A percentile compares a stretch with the other conserved stretches of the same genome.
phyloP scores from a whole-genome alignment of 306 rosid species.

The Prunus fruticosa region DNA sequence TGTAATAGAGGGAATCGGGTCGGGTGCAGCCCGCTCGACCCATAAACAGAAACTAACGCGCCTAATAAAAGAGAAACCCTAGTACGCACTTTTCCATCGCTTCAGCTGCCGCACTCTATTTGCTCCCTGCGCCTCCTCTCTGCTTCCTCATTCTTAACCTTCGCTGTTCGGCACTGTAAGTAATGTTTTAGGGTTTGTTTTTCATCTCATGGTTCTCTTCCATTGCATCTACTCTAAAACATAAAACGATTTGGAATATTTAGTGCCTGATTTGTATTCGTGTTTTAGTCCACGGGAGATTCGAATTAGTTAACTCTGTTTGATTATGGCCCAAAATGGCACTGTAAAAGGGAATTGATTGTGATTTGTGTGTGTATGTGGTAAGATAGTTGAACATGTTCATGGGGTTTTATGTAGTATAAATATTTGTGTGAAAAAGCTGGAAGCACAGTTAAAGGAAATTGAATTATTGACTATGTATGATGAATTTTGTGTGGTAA shows the following conservation, averaged over 20 bases:
- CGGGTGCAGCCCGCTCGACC: neutral
- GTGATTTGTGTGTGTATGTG: neutral
- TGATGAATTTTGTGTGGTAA: neutral
- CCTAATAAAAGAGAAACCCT: slow-evolving; percentile 3
- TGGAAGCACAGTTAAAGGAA: neutral
- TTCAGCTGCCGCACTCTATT: slow-evolving; percentile 4
- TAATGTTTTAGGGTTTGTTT: neutral
- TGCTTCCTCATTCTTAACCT: neutral
- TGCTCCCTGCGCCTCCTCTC: neutral
- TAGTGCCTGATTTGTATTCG: neutral
- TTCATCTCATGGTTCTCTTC: neutral
- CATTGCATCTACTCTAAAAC: neutral
- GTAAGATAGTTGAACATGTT: neutral
- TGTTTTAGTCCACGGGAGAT: too few species aligned
- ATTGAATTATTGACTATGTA: too few species aligned
- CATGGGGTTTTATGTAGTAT: neutral
- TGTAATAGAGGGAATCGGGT: neutral
- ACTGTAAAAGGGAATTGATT: too few species aligned
- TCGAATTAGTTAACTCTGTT: too few species aligned
- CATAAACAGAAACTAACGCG: neutral
- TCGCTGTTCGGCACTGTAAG: neutral
- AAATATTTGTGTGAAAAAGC: neutral
- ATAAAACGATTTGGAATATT: neutral
- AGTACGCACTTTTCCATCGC: neutral
- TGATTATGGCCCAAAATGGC: too few species aligned